Percentiles rank a stretch among this genome's conserved stretches.
Conservation (phyloP, 257 asterid species). For the Phtheirospermum japonicum region DNA sequence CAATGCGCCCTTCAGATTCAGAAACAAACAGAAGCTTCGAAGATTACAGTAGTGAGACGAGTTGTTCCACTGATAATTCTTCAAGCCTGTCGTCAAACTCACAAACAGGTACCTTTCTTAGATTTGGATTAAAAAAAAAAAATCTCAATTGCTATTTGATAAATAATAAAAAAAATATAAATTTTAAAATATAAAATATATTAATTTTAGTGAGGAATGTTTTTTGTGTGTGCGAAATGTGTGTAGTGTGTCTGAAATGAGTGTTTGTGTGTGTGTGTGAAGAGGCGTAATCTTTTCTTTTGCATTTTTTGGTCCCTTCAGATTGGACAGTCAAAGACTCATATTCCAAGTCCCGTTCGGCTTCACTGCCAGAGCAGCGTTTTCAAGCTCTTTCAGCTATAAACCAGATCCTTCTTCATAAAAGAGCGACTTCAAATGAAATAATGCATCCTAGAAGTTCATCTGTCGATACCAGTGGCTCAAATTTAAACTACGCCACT, state of each 20-base stretch:
- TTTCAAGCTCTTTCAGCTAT: conserved; percentile 62
- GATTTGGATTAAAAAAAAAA: no score
- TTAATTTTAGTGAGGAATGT: no score
- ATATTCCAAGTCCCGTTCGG: conserved; percentile 39
- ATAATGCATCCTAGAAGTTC: conserved; percentile 3
- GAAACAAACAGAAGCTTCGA: conserved; percentile 44
- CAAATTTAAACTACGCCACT: conserved; percentile 25
- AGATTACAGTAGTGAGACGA: conserved; percentile 50
- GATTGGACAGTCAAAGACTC: conserved; percentile 58
- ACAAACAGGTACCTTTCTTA: no score
- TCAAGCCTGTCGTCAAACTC: conserved; percentile 45
- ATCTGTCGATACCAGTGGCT: conserved; percentile 13
- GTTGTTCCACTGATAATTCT: conserved; percentile 45
- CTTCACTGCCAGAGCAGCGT: conserved; percentile 63
- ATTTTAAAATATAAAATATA: no score
- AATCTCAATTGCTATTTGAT: no score
- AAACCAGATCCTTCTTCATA: conserved; percentile 53
- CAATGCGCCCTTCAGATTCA: conserved; percentile 67
- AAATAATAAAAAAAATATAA: no score
- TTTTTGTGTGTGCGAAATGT: no score
- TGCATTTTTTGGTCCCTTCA: conserved; percentile 29
- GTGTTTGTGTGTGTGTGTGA: no score
- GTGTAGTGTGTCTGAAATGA: no score
- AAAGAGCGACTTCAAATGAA: conserved; percentile 43
- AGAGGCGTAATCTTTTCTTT: conserved; percentile 19